phyloP scores from a whole-genome alignment of 2,329 filamentous ascomycete species.

The Cylindrodendrum hubeiense region DNA sequence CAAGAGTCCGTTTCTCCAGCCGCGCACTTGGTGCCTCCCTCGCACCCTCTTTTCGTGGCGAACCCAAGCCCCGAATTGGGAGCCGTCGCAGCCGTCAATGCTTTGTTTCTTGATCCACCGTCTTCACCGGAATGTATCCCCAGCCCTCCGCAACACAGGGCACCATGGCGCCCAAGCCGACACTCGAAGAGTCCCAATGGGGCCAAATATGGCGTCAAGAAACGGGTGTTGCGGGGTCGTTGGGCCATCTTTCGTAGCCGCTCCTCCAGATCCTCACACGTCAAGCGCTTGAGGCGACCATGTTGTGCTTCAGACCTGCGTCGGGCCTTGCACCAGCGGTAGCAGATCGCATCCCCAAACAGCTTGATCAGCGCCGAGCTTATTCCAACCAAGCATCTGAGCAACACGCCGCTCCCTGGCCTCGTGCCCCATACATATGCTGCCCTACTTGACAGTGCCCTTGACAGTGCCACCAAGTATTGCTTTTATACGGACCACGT shows the following conservation, averaged over 20 bases:
- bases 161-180: slow-evolving; percentile 13
- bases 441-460: slow-evolving; percentile 6
- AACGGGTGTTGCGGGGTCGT: neutral
- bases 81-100: neutral
- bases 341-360: slow-evolving; percentile 22
- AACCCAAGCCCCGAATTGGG: neutral
- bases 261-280: slow-evolving; percentile 6
- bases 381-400: slow-evolving; percentile 25
- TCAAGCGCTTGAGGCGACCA: slow-evolving; percentile 7
- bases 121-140: slow-evolving; percentile 11
- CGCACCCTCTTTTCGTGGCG: neutral
- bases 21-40: neutral
- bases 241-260: slow-evolving; percentile 1
- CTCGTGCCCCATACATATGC: slow-evolving; percentile 11
- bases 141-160: slow-evolving; percentile 18
- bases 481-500: neutral
- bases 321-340: slow-evolving; percentile 19
- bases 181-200: neutral
- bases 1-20: slow-evolving; percentile 13
- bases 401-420: slow-evolving; percentile 11
- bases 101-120: slow-evolving; percentile 16
- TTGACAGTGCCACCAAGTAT: slow-evolving; percentile 1
- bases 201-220: slow-evolving; percentile 15
- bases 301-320: slow-evolving; percentile 22
- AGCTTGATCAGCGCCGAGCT: slow-evolving; percentile 24